Evolutionary conservation across 306 rosid genomes (phyloP), one percentile per base, ranked within the genome.

Genomic region (Astragalus glycyphyllos): DNA sequence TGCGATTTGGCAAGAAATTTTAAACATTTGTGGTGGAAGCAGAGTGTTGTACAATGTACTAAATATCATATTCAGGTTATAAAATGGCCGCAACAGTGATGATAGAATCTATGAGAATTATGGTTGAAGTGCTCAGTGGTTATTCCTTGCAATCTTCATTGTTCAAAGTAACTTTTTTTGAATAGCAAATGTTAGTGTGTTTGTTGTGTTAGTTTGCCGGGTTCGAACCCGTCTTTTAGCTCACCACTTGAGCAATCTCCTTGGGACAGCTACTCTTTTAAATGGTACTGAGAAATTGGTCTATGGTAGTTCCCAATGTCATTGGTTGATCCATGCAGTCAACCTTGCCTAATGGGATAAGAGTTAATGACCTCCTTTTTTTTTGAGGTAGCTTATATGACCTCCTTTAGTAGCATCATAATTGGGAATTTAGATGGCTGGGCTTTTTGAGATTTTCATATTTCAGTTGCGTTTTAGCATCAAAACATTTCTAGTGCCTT

Each of bases 21-120:
- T 68, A 56, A 58, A 75, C 56, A 68, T 68, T 58, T 76, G 48
- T 40, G 14, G 15, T 35, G 47, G 80, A 49, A 14, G 38, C 54
- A 37, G 54, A 35, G 17, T 40, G 74, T 68, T 58, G 69, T 40
- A 35, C 20, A 14, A 41, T 26, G 35, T 67, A 50, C 10, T 6
- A 60, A 46, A 48, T 49, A 53, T 48, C 45, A 23, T 68, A 58
- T 38, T 11, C 37, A 29, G 47, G 53, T 47, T 34, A 45, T 47
- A 42, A 34, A 65, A 56, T 61, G 45, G 47, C 63, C 13, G 69
- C 55, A 44, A 12, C 17, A 55, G 13, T 44, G 58, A 45, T 40
- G 66, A 54, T 55, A 47, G 38, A 14, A 58, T 58, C 50, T 48
- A 46, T 23, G 53, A 56, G 60, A 53, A 57, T 66, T 58, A 42